Base-by-base conservation (phyloP, 257 asterid genomes). In the Solanum sejunctum region DNA sequence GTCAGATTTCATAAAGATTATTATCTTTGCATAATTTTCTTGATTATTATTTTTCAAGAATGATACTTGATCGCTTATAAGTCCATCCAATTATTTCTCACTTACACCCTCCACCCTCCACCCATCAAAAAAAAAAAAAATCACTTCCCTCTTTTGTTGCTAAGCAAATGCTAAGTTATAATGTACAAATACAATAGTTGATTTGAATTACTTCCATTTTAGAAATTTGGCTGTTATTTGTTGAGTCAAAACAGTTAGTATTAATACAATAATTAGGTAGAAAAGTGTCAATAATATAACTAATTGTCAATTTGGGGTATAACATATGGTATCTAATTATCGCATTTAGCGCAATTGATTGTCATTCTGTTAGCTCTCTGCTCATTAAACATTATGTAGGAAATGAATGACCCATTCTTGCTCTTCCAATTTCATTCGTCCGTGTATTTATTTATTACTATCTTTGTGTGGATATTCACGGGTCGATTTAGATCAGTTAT, bases 191-290 rank as follows among this genome's bases (percentile, higher is more conserved):
- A 63, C 36, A 10, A 88, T 51, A 80, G 87, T 2, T 81, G 80
- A 39, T 63, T 88, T 17, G 94, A 90, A 79, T 88, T 89, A 90
- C 92, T 91, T 17, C 97, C 98, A 60, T 69, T 69, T 69, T 36
- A 32, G 26, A 69, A 72, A 72, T 72, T 43, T 12, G 39, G 15
- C 32, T 1, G 10, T 12, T 20, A 71, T n/a, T 70, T 13, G 15
- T 6, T 20, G 32, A 71, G 80, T 43, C 32, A 39, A 41, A 5
- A 70, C 52, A 70, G 10, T 9, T 70, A 10, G 79, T 67, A 39
- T 32, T 51, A 39, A 64, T 64, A 67, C 51, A 67, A 32, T 67
- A 67, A 67, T 67, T 32, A 36, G 73, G 73, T 66, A 15, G 73
- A 66, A 66, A 32, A 66, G 47, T 58, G 66, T 64, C 6, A 13